phyloP scores from a whole-genome alignment of 140 eudicot species.

The Anethum foeniculum region DNA sequence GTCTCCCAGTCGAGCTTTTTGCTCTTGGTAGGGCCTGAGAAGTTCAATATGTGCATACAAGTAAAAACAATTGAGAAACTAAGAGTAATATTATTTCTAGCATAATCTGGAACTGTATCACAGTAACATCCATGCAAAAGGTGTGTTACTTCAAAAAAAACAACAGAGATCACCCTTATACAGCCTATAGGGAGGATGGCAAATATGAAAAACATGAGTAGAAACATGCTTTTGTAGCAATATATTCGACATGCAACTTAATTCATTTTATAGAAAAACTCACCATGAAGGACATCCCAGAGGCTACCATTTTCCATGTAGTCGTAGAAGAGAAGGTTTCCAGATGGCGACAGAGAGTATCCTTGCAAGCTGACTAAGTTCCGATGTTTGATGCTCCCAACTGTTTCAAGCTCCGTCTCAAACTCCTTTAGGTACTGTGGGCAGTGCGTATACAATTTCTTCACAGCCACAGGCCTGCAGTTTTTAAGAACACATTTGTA shows the following conservation, averaged over 20 bases:
- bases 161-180: neutral
- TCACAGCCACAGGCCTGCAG: conserved; percentile 85
- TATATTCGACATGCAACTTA: neutral
- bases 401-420: conserved; percentile 65
- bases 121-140: neutral
- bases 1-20: conserved; percentile 86
- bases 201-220: neutral
- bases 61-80: neutral
- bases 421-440: conserved; percentile 68
- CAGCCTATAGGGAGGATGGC: neutral
- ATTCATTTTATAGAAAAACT: neutral
- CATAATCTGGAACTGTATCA: neutral
- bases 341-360: conserved; percentile 72
- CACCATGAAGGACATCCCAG: conserved; percentile 92
- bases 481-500: conserved; percentile 61
- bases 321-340: conserved; percentile 75
- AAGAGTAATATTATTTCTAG: neutral
- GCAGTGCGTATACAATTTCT: conserved; percentile 59
- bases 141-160: neutral
- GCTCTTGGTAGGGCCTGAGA: conserved; percentile 68
- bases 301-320: conserved; percentile 94
- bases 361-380: conserved; percentile 85
- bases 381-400: conserved; percentile 76
- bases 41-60: neutral
- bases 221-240: neutral